Base-by-base conservation (phyloP, 768 basidiomycete species). In the Suillus subalutaceus region DNA sequence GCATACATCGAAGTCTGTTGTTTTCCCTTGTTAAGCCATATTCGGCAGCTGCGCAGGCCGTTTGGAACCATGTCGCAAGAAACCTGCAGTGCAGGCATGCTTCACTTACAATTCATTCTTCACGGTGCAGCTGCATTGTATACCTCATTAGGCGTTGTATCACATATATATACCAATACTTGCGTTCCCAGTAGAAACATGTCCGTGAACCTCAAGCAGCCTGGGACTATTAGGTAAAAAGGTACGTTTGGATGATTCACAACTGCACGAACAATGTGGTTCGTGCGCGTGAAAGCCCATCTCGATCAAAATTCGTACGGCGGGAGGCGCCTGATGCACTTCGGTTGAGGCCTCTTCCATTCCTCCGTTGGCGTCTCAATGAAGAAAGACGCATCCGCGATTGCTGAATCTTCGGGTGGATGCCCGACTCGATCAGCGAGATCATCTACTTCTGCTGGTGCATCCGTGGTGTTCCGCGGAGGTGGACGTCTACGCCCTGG, bases 311-410 rank as follows among this genome's bases (percentile, higher is more conserved):
- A 20, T 0, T 16, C 8, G 8, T 67, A 71, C 13, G 72, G 67
- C n/a, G 20, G 26, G 53, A 68, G 0, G 20, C 65, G 64, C 43
- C 60, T 66, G 18, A 73, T 44, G 43, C 72, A 74, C 46, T 43
- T 74, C 1, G 73, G 74, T 20, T 72, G 67, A 18, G 74, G 73
- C 15, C 62, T 69, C 15, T 67, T 43, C 74, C 74, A 73, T 2
- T 71, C 74, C 5, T 69, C 66, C 1, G 46, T 32, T 1, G 20
- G 43, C 13, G 58, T 43, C 38, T 7, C 53, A 35, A 20, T 2
- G 20, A 20, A 56, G 53, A 13, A 26, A 61, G 26, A 23, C 20
- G n/a, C 13, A 23, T 61, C 59, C 20, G 40, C 59, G 40, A 61
- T n/a, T 1, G 38, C 59, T 56, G 10, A 5, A 32, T 9, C 38